Evolutionary conservation across 345 rosid species (phyloP), one percentile per base, ranked within the genome.

Genomic region (Raphanus raphanistrum): DNA sequence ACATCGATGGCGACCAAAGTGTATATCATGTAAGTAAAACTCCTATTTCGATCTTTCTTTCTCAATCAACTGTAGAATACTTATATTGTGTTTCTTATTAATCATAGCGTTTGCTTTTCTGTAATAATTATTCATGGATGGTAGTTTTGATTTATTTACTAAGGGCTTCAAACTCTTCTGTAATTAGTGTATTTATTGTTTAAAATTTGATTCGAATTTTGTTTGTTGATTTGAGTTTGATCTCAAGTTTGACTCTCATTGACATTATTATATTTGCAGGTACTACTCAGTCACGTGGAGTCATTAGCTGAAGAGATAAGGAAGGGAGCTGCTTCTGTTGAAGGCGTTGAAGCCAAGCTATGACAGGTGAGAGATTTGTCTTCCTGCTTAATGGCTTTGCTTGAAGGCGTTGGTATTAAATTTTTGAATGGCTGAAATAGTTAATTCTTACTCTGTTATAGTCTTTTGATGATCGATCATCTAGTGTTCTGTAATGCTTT

Each of bases 201-300:
- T 32, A 4, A 32, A 32, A 4, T 32, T 35, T 1, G 66, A 64
- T 71, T 63, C 36, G 25, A 2, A 8, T 5, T 6, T 60, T 68
- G 5, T 13, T 55, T 35, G 2, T 11, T 70, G 28, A n/a, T 32
- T 36, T 43, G 11, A 17, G 60, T 41, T 71, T 64, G 76, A 65
- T 66, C 68, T 25, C 5, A 65, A 71, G 8, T 32, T 71, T 63
- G 72, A 67, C 48, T 71, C 16, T 13, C 73, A 17, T 41, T 68
- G 70, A 29, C 68, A 32, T 32, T 32, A 41, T 57, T 3, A 4
- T 12, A 64, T 4, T 32, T 80, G 29, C 81, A 93, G 98, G 84
- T 93, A 91, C 86, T 91, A 93, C 84, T 91, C 98, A 81, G 98
- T 26, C 98, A 93, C 78, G 97, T 93, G 27, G 96, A 88, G 89